Evolutionary conservation across 1,284 basidiomycete species (phyloP), one percentile per base, ranked within the genome.

Genomic region (Quambalaria eucalypti): DNA sequence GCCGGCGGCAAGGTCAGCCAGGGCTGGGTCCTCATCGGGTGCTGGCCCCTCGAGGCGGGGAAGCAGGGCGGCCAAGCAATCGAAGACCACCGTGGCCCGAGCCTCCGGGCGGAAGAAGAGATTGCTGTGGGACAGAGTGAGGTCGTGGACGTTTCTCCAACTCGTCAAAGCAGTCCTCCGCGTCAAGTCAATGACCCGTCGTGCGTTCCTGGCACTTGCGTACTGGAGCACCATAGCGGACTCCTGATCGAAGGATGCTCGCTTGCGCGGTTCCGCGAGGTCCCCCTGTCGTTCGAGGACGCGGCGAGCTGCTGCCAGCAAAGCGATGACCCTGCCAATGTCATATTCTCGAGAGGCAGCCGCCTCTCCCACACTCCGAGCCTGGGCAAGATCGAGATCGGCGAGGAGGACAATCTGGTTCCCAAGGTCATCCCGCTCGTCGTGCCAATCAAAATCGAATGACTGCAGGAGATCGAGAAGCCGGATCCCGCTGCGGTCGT

Each of bases 381-480:
- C 95, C 8, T 84, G 80, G 40, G 85, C 83, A 39, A 93, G 80
- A 65, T 88, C 84, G 54, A 95, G 79, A 26, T 83, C 80, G 8
- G 78, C 81, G 30, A 68, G 61, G 4, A 67, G 47, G 87, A 82
- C 73, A 86, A 86, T 63, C 84, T 81, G 52, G 89, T 78, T n/a
- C 84, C 56, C 65, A 9, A 63, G 48, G 10, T 53, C 56, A 21
- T 72, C 69, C 26, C 66, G 56, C 52, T 82, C 83, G 74, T 96
- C 91, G 19, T 81, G 81, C 89, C 90, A 96, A 57, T 87, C 85
- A 66, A 95, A 87, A 73, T 87, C 85, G 60, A 96, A 79, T 0
- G 87, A 87, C 68, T 87, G 85, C 39, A 95, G 80, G 50, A 91
- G 82, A 73, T 92, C 89, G 65, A 95, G 85, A 73, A 96, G 85